phyloP scores from a whole-genome alignment of 345 rosid species.

The Hevea brasiliensis region DNA sequence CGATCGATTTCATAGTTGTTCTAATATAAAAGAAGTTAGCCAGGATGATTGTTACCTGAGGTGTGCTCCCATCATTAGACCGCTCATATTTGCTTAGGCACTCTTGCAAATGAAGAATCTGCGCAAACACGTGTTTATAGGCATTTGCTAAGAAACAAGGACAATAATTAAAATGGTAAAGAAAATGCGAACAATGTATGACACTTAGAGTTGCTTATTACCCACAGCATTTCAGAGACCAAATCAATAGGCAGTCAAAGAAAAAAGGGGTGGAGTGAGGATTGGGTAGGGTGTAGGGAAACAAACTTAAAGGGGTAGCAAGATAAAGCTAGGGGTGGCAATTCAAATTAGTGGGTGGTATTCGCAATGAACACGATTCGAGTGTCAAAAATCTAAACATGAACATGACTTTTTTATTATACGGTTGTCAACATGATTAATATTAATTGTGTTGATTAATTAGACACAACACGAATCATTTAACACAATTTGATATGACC shows the following conservation, averaged over 20 bases:
- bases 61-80: conserved; percentile 78
- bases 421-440: too few species aligned
- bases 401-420: too few species aligned
- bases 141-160: not conserved
- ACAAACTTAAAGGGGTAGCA: not conserved
- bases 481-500: too few species aligned
- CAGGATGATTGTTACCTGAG: conserved; percentile 57
- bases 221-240: not conserved
- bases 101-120: conserved; percentile 92
- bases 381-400: too few species aligned
- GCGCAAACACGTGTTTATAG: conserved; percentile 5
- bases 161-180: conserved; percentile 4
- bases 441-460: too few species aligned
- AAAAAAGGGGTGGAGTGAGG: not conserved
- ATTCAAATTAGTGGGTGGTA: too few species aligned
- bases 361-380: too few species aligned
- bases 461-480: too few species aligned
- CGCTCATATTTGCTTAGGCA: conserved; percentile 88
- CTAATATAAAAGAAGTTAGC: not conserved
- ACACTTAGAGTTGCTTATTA: conserved; percentile 4
- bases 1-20: not conserved
- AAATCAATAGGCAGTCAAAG: not conserved
- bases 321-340: too few species aligned
- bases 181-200: conserved; percentile 8
- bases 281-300: not conserved